A percentile compares a stretch with the other conserved stretches of the same genome.
Evolutionary conservation across 257 asterid species (phyloP).

Genomic region (Gynochthodes officinalis): DNA sequence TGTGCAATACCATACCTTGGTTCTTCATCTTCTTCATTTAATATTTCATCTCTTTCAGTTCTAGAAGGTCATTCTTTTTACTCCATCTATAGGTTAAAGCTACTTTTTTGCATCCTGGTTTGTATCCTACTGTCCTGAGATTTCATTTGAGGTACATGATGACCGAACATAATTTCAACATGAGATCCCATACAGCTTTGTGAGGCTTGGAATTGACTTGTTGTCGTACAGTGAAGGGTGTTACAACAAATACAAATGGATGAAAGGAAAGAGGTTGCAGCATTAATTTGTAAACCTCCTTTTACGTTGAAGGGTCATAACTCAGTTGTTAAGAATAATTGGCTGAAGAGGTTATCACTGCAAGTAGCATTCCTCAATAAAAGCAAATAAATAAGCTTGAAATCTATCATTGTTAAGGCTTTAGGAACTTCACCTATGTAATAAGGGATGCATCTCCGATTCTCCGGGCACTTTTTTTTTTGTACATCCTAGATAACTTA

Average conservation of each 20-base stretch:
- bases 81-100: conserved; percentile 70
- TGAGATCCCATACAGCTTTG: not conserved
- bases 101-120: conserved; percentile 92
- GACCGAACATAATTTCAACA: not conserved
- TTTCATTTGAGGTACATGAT: conserved; percentile 79
- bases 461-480: not conserved
- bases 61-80: conserved; percentile 5
- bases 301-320: no score
- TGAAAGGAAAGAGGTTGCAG: not conserved
- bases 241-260: not conserved
- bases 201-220: not conserved
- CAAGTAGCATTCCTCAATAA: not conserved
- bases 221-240: not conserved
- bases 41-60: not conserved
- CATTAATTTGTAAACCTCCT: no score
- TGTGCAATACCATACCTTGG: not conserved
- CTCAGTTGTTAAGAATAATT: not conserved
- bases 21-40: not conserved
- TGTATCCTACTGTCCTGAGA: conserved; percentile 81
- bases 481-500: not conserved
- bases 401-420: not conserved
- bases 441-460: not conserved
- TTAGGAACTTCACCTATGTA: not conserved
- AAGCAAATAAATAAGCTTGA: not conserved
- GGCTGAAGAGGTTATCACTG: not conserved